These are phyloP conservation scores for Lecanicillium sp. DNA, from an alignment of 2,329 filamentous ascomycete genomes.

Conservation along the genomic window DNA sequence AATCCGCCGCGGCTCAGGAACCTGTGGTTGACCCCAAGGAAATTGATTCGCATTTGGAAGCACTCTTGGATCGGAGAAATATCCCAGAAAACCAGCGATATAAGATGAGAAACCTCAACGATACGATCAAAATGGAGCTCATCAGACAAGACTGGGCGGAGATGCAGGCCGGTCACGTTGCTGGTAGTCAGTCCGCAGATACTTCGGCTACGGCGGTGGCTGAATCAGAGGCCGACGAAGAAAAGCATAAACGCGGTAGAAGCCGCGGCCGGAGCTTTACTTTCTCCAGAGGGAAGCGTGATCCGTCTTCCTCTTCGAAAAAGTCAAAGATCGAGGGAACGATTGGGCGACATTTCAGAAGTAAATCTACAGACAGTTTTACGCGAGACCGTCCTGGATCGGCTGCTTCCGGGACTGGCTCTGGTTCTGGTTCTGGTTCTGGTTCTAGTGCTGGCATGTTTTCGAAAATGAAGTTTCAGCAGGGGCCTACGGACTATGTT, in stretches of 20 bases:
- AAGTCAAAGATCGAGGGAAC: slow-evolving; percentile 61
- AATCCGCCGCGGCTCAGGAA: slow-evolving; percentile 38
- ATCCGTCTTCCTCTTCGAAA: slow-evolving; percentile 63
- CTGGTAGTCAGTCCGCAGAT: slow-evolving; percentile 28
- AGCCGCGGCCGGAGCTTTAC: slow-evolving; percentile 73
- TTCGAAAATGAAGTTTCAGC: slow-evolving; percentile 63
- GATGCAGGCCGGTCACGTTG: slow-evolving; percentile 42
- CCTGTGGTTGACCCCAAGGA: slow-evolving; percentile 41
- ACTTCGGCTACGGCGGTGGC: slow-evolving; percentile 23
- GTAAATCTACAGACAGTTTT: slow-evolving; percentile 65
- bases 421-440: slow-evolving; percentile 18
- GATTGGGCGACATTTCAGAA: slow-evolving; percentile 55
- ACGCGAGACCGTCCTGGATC: slow-evolving; percentile 49
- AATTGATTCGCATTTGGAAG: slow-evolving; percentile 50
- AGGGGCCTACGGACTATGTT: slow-evolving; percentile 77
- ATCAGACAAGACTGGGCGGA: slow-evolving; percentile 81
- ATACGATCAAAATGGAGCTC: slow-evolving; percentile 91
- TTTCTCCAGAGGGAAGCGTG: slow-evolving; percentile 55
- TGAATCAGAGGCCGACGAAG: slow-evolving; percentile 33
- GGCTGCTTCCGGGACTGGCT: slow-evolving; percentile 44
- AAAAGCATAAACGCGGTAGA: slow-evolving; percentile 35
- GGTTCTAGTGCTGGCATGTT: slow-evolving; percentile 35
- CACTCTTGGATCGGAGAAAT: slow-evolving; percentile 73
- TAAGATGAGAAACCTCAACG: slow-evolving; percentile 84
- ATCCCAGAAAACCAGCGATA: slow-evolving; percentile 90